A percentile compares a stretch with the other conserved stretches of the same genome.
These are phyloP conservation scores for Cladorrhinum sp. DNA, from an alignment of 2,329 filamentous ascomycete species.

Conservation along the genomic window DNA sequence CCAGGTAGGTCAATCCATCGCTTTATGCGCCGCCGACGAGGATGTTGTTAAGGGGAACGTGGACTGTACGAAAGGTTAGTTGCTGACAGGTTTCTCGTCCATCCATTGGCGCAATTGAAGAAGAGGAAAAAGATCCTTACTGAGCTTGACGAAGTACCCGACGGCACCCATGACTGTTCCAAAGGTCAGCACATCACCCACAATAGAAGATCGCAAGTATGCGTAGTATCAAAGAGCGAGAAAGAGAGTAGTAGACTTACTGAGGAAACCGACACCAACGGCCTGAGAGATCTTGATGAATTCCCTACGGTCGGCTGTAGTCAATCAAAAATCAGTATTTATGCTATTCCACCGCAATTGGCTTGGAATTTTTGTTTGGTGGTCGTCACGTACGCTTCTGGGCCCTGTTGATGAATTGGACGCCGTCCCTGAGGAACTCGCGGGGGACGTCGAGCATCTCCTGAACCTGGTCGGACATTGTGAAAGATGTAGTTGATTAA, in stretches of 20 bases:
- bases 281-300: conserved; percentile 54
- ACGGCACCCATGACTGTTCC: conserved; percentile 61
- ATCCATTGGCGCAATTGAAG: background rate
- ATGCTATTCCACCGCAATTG: too few relatives aligned
- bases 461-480: conserved; percentile 66
- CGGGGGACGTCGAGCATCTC: conserved; percentile 67
- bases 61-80: conserved; percentile 43
- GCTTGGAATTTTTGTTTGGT: too few relatives aligned
- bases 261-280: conserved; percentile 66
- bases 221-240: background rate
- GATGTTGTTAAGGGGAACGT: conserved; percentile 69
- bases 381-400: conserved; percentile 53
- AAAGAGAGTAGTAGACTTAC: conserved; percentile 18
- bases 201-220: too few relatives aligned
- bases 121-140: conserved; percentile 35
- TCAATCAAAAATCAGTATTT: conserved; percentile 17
- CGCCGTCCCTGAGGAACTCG: conserved; percentile 63
- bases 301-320: conserved; percentile 37
- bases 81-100: too few relatives aligned
- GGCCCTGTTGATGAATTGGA: conserved; percentile 61
- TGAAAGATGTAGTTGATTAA: conserved; percentile 24
- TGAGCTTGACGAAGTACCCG: conserved; percentile 68
- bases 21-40: conserved; percentile 64
- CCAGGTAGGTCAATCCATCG: background rate
- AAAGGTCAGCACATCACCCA: too few relatives aligned